Evolutionary conservation across 75 land plant genomes (phyloP).

Genomic region (Pinus albicaulis): DNA sequence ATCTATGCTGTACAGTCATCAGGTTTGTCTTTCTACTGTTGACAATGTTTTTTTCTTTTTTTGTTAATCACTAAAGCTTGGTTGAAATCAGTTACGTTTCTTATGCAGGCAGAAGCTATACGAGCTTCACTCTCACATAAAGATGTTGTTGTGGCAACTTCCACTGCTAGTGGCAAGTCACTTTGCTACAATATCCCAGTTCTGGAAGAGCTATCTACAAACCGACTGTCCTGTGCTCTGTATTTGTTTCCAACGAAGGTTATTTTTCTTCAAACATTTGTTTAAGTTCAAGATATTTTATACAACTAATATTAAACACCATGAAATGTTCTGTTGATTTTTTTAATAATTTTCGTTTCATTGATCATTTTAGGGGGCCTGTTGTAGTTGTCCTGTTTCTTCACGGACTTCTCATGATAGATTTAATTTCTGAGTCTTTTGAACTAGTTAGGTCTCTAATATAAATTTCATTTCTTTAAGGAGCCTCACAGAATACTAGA

Average conservation of each 20-base stretch:
- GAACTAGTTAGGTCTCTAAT: too few species aligned
- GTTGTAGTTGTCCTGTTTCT: too few species aligned
- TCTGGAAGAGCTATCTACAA: slow-evolving; percentile 58
- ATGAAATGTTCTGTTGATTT: too few species aligned
- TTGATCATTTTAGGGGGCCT: too few species aligned
- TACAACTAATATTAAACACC: too few species aligned
- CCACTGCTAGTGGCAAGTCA: slow-evolving; percentile 98
- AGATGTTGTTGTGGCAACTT: slow-evolving; percentile 86
- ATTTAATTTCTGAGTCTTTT: too few species aligned
- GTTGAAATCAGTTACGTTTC: not conserved
- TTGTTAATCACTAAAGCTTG: not conserved
- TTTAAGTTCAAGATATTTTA: too few species aligned
- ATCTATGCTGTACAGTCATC: slow-evolving; percentile 75
- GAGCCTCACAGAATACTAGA: too few species aligned
- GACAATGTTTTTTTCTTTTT: not conserved
- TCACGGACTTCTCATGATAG: too few species aligned
- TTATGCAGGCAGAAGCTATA: slow-evolving; percentile 71
- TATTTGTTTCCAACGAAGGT: slow-evolving; percentile 99
- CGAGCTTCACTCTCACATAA: slow-evolving; percentile 54
- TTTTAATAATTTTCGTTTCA: too few species aligned
- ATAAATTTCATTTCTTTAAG: too few species aligned
- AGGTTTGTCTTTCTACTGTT: slow-evolving; percentile 41
- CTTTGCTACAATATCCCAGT: slow-evolving; percentile 97
- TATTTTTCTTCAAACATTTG: not conserved
- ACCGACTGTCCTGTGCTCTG: slow-evolving; percentile 73